Evolutionary conservation across 2,329 filamentous ascomycete species (phyloP).

Genomic region (Aspergillus caelatus): DNA sequence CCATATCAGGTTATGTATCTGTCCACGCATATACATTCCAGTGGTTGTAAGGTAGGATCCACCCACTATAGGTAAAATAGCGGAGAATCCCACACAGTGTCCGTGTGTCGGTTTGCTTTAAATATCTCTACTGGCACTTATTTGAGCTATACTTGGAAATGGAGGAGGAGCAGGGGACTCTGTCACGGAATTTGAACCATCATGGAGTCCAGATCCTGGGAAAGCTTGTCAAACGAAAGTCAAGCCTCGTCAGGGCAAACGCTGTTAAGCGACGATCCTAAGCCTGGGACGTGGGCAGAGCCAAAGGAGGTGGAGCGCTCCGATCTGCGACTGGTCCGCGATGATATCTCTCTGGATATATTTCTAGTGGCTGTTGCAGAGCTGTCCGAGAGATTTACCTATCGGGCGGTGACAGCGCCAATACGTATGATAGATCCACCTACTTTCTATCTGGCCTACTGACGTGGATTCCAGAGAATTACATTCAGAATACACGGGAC

Average conservation of each 20-base stretch:
- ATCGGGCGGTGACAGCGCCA: constrained; percentile 6
- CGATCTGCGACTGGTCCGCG: constrained; percentile 14
- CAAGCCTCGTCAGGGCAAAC: background rate
- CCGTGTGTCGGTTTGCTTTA: background rate
- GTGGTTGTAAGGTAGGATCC: background rate
- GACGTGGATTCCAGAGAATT: background rate
- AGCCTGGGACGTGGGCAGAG: background rate
- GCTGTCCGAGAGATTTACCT: constrained; percentile 7
- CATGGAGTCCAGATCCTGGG: background rate
- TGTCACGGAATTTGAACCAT: background rate
- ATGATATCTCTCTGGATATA: constrained; percentile 10
- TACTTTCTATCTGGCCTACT: background rate
- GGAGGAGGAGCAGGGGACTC: background rate
- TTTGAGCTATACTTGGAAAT: background rate
- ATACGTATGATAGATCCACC: constrained; percentile 2
- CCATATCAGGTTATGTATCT: background rate
- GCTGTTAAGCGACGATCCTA: background rate
- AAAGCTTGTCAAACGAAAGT: background rate
- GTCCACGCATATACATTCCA: background rate
- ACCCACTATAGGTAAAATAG: background rate
- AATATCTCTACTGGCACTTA: background rate
- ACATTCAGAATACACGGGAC: background rate
- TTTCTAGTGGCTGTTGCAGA: constrained; percentile 9
- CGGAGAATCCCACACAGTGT: background rate
- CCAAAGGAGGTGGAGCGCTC: background rate